Evolutionary conservation across 164 flowering plant species (phyloP).

Genomic region (Magnolia changhungtana): DNA sequence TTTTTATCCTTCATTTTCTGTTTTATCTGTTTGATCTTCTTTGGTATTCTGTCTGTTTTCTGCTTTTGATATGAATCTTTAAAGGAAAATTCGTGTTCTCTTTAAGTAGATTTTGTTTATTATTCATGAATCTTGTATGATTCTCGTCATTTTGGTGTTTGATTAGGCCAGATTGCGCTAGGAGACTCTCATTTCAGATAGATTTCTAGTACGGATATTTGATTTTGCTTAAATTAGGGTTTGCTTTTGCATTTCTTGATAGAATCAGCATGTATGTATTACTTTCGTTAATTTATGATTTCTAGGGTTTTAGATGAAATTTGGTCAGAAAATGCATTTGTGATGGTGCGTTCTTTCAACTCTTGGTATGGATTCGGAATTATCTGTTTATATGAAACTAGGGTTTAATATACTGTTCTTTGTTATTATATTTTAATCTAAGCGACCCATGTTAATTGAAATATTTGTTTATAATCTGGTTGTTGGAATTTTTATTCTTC

Average conservation of each 20-base stretch:
- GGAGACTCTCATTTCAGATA: not conserved
- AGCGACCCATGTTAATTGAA: not conserved
- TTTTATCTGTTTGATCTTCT: not conserved
- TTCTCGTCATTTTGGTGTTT: not conserved
- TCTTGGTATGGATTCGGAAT: not conserved
- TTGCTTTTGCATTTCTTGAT: not conserved
- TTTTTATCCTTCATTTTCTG: not conserved
- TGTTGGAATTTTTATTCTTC: too few species aligned
- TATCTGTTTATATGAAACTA: not conserved
- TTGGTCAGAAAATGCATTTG: not conserved
- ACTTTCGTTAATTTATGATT: not conserved
- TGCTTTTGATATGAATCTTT: not conserved
- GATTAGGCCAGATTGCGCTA: not conserved
- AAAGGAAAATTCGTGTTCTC: not conserved
- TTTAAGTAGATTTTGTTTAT: too few species aligned
- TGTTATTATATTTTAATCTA: not conserved
- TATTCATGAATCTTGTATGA: not conserved
- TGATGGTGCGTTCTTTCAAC: not conserved
- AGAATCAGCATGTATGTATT: not conserved
- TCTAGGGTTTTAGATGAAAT: not conserved
- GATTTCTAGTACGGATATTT: not conserved
- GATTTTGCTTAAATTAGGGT: not conserved
- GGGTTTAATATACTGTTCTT: not conserved
- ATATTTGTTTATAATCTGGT: too few species aligned
- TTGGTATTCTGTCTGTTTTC: not conserved